Percentiles rank a stretch among this genome's conserved stretches.
phyloP scores from a whole-genome alignment of 345 rosid genomes.

The Rhodamnia argentea region DNA sequence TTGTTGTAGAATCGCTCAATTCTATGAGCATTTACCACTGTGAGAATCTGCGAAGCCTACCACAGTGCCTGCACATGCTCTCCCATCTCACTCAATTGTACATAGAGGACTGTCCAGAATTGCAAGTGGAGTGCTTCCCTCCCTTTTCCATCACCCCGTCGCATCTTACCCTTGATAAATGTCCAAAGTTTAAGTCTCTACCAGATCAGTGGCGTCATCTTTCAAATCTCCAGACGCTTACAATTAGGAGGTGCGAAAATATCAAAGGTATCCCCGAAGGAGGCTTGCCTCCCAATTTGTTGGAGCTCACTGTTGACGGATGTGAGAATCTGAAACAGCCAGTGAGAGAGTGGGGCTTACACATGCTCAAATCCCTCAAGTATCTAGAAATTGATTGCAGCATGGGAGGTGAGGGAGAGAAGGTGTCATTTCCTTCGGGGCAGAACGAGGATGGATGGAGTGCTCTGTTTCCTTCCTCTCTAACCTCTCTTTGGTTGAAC shows the following conservation, averaged over 20 bases:
- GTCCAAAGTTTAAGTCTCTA: background rate
- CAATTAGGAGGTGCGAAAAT: accelerated
- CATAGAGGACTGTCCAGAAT: too few species aligned
- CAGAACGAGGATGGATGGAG: background rate
- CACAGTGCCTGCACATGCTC: too few species aligned
- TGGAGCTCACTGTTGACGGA: accelerated
- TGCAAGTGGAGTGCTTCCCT: too few species aligned
- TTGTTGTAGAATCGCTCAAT: too few species aligned
- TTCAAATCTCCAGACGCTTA: accelerated
- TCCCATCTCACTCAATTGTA: too few species aligned
- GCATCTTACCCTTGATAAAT: accelerated
- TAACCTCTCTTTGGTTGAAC: accelerated
- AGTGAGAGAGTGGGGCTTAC: background rate
- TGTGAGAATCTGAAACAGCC: background rate
- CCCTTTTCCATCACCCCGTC: background rate
- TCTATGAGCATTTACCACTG: too few species aligned
- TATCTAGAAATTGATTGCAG: accelerated
- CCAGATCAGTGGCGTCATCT: background rate
- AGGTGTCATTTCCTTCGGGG: background rate
- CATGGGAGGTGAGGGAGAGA: background rate
- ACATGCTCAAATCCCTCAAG: background rate
- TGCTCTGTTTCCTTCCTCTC: background rate
- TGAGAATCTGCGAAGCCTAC: too few species aligned
- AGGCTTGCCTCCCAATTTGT: background rate
- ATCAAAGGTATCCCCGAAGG: background rate